Evolutionary conservation across 1,284 basidiomycete genomes (phyloP).

Genomic region (Veloboletus limbatus): DNA sequence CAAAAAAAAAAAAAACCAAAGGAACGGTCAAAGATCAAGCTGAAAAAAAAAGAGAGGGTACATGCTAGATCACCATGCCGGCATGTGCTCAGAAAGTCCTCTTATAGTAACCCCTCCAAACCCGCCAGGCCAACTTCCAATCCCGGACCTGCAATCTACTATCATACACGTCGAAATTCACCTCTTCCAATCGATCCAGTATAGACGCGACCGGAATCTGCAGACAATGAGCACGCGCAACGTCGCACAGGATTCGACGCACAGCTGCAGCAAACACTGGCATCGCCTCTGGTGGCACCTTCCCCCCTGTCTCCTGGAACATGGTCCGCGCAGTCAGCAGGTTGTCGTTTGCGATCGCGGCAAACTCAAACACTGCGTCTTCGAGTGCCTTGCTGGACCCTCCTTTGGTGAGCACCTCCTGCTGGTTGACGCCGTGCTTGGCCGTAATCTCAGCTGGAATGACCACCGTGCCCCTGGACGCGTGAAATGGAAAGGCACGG

Average conservation of each 20-base stretch:
- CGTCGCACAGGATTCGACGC: slow-evolving; percentile 33
- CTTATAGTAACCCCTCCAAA: slow-evolving; percentile 75
- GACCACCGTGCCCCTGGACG: slow-evolving; percentile 69
- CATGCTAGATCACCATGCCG: slow-evolving; percentile 30
- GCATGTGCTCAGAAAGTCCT: slow-evolving; percentile 48
- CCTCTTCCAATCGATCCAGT: slow-evolving; percentile 71
- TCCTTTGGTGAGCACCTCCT: slow-evolving; percentile 80
- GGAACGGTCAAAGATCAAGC: too few species aligned
- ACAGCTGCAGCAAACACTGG: slow-evolving; percentile 81
- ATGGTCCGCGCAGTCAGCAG: slow-evolving; percentile 79
- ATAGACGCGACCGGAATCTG: slow-evolving; percentile 77
- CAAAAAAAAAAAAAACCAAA: not conserved
- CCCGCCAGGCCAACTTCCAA: slow-evolving; percentile 84
- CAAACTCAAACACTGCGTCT: slow-evolving; percentile 86
- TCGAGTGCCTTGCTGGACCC: slow-evolving; percentile 60
- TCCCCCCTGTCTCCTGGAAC: slow-evolving; percentile 62
- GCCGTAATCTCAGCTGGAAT: slow-evolving; percentile 85
- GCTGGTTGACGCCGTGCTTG: slow-evolving; percentile 78
- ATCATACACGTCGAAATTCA: slow-evolving; percentile 83
- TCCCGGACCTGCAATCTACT: slow-evolving; percentile 68
- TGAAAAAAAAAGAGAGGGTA: slow-evolving; percentile 5
- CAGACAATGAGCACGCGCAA: slow-evolving; percentile 18
- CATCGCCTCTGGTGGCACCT: slow-evolving; percentile 64
- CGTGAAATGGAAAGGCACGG: slow-evolving; percentile 75
- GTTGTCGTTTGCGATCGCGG: slow-evolving; percentile 89